A percentile compares a stretch with the other conserved stretches of the same genome.
These are phyloP conservation scores for Fusarium sp. DNA, from an alignment of 2,329 filamentous ascomycete genomes.

Conservation along the genomic window DNA sequence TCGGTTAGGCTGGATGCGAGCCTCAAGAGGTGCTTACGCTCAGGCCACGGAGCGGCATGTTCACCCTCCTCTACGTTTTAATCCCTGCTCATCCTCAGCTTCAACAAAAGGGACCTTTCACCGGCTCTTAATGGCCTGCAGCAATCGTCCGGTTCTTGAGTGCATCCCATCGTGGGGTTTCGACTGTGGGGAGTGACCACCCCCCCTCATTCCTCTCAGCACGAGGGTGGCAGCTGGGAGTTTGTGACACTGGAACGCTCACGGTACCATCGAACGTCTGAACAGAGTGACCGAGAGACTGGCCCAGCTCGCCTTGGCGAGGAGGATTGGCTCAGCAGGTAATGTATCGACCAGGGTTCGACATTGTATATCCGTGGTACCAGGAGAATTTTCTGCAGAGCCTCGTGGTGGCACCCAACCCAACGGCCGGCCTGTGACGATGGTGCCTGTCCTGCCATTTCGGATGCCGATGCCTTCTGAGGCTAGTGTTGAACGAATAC, in stretches of 20 bases:
- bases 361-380: background rate
- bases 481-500: conserved; percentile 8
- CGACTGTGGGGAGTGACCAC: background rate
- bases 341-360: background rate
- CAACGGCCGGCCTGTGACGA: conserved; percentile 4
- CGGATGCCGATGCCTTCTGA: conserved; percentile 17
- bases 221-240: background rate
- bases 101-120: background rate
- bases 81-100: conserved; percentile 19
- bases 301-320: conserved; percentile 1
- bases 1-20: conserved; percentile 3
- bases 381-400: conserved; percentile 4
- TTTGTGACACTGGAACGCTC: conserved; percentile 4
- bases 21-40: conserved; percentile 11
- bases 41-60: conserved; percentile 22
- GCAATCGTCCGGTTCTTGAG: conserved; percentile 7
- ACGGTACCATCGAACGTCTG: background rate
- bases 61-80: conserved; percentile 8
- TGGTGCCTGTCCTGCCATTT: conserved; percentile 25
- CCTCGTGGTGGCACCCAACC: conserved; percentile 11
- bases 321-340: background rate
- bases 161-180: conserved; percentile 4
- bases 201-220: background rate
- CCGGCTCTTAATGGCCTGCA: conserved; percentile 1
- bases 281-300: background rate